phyloP scores from a whole-genome alignment of 1,139 yeast species.

The Meyerozyma smithsonii region DNA sequence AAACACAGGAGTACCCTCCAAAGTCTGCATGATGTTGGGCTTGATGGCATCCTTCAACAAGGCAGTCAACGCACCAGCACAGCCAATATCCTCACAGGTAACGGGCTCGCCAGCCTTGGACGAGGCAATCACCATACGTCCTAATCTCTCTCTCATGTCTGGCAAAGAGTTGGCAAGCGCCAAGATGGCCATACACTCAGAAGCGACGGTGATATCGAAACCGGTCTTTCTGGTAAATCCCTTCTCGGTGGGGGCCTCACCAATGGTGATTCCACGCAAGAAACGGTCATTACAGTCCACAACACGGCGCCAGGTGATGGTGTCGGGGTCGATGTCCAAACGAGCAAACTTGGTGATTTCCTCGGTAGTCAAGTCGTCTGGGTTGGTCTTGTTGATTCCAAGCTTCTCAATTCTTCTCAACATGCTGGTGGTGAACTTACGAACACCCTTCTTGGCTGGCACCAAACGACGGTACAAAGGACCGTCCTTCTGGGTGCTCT shows the following conservation, averaged over 20 bases:
- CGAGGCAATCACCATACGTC: slow-evolving; percentile 67
- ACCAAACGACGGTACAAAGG: slow-evolving; percentile 68
- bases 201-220: slow-evolving; percentile 79
- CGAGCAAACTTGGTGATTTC: slow-evolving; percentile 61
- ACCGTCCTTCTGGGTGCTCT: slow-evolving; percentile 55
- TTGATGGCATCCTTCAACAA: slow-evolving; percentile 75
- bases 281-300: slow-evolving; percentile 80
- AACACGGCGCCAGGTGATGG: slow-evolving; percentile 72
- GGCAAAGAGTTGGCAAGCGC: slow-evolving; percentile 64
- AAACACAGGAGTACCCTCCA: slow-evolving; percentile 81
- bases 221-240: slow-evolving; percentile 70
- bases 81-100: slow-evolving; percentile 74
- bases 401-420: slow-evolving; percentile 55
- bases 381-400: slow-evolving; percentile 62
- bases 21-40: slow-evolving; percentile 80
- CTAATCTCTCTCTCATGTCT: slow-evolving; percentile 68
- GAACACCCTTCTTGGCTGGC: slow-evolving; percentile 61
- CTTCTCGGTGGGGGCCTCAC: slow-evolving; percentile 75
- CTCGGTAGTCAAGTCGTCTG: slow-evolving; percentile 63
- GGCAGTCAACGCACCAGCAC: slow-evolving; percentile 80
- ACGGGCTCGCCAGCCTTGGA: slow-evolving; percentile 59
- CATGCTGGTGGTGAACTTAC: slow-evolving; percentile 67
- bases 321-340: slow-evolving; percentile 65
- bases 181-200: slow-evolving; percentile 77
- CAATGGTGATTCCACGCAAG: slow-evolving; percentile 69